These are phyloP conservation scores for Alternaria sp. DNA, from an alignment of 2,329 filamentous ascomycete genomes.

Conservation along the genomic window DNA sequence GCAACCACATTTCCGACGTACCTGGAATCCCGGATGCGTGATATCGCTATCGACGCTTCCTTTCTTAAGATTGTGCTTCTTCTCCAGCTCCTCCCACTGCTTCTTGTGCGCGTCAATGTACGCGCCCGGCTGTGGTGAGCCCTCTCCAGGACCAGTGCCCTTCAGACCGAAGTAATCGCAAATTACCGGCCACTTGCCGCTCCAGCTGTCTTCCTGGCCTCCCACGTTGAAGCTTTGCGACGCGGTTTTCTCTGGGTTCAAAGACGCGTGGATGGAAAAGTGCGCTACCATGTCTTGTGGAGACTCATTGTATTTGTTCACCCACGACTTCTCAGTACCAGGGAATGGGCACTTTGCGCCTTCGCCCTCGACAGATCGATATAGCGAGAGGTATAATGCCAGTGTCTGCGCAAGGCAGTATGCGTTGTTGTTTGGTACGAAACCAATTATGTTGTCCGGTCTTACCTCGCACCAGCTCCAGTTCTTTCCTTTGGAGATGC, in stretches of 20 bases:
- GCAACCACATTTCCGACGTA: constrained; percentile 8
- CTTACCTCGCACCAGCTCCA: constrained; percentile 53
- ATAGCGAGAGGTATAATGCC: constrained; percentile 49
- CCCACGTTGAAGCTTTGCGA: constrained; percentile 53
- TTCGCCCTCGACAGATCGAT: constrained; percentile 46
- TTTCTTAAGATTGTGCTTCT: constrained; percentile 37
- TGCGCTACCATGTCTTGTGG: constrained; percentile 53
- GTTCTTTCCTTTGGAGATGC: constrained; percentile 45
- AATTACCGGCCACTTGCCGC: constrained; percentile 54
- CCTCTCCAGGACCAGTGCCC: constrained; percentile 44
- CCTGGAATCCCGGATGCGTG: constrained; percentile 45
- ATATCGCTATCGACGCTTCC: constrained; percentile 55
- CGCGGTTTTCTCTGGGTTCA: constrained; percentile 50
- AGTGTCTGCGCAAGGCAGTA: constrained; percentile 49
- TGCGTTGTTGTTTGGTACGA: constrained; percentile 51
- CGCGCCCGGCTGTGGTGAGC: constrained; percentile 35
- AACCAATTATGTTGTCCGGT: constrained; percentile 52
- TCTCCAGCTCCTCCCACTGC: constrained; percentile 37
- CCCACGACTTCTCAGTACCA: constrained; percentile 47
- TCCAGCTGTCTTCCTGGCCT: constrained; percentile 51
- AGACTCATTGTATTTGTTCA: constrained; percentile 49
- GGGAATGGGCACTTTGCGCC: constrained; percentile 50
- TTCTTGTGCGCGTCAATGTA: constrained; percentile 38
- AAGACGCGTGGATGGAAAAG: constrained; percentile 51
- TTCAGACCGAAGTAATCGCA: constrained; percentile 56